Percentiles rank a stretch among this genome's conserved stretches.
Conservation (phyloP, 192 early-diverging fungal species). For the Phycomyces nitens region DNA sequence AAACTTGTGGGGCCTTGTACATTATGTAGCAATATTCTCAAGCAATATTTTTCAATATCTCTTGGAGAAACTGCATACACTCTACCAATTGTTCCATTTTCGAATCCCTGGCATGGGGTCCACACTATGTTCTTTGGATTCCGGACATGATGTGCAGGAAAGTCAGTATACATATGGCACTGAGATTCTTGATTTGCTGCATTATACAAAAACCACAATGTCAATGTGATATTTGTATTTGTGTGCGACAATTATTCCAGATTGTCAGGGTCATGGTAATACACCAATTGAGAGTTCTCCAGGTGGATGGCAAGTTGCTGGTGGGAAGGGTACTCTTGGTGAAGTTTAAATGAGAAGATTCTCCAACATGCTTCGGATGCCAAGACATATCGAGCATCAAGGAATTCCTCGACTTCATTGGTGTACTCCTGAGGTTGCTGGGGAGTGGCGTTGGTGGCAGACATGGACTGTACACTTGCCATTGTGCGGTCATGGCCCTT, state of each 20-base stretch:
- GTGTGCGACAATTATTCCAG: not conserved
- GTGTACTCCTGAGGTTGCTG: not conserved
- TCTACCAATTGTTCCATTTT: not conserved
- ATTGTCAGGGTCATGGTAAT: not conserved
- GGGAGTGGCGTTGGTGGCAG: not conserved
- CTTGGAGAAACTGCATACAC: constrained; percentile 3
- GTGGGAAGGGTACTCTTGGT: constrained; percentile 25
- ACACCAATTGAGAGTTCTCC: constrained; percentile 8
- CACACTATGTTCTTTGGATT: no score
- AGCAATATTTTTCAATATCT: not conserved
- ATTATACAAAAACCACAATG: not conserved
- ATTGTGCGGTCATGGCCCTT: not conserved
- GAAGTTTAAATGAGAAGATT: constrained; percentile 27
- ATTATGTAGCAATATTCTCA: not conserved
- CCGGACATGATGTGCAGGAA: not conserved
- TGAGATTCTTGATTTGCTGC: not conserved
- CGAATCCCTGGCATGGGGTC: not conserved
- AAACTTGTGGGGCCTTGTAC: not conserved
- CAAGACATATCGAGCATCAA: constrained; percentile 22
- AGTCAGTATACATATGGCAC: not conserved
- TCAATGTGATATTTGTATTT: not conserved
- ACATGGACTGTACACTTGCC: not conserved
- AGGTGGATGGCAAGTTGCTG: constrained; percentile 25
- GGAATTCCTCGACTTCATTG: constrained; percentile 1
- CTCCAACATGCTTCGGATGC: constrained; percentile 28